Conservation (phyloP, 345 rosid genomes). For the Camelina sativa region DNA sequence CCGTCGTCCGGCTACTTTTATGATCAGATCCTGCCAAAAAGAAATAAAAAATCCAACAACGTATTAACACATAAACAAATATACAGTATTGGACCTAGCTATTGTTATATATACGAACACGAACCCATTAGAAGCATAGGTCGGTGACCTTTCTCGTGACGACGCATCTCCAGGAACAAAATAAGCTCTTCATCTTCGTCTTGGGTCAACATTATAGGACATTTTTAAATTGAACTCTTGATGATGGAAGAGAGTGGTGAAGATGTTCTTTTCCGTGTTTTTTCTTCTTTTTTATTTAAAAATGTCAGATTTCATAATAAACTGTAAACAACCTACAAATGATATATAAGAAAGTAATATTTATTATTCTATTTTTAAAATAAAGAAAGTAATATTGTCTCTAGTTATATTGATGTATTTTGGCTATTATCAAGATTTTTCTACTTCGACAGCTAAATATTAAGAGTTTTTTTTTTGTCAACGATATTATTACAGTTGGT, state of each 20-base stretch:
- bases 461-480: background rate
- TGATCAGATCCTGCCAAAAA: constrained; percentile 42
- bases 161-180: constrained; percentile 64
- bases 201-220: constrained; percentile 50
- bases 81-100: background rate
- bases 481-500: background rate
- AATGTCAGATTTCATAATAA: constrained; percentile 12
- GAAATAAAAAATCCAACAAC: background rate
- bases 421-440: background rate
- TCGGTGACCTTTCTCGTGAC: constrained; percentile 55
- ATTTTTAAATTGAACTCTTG: constrained; percentile 3
- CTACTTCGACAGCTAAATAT: background rate
- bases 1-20: constrained; percentile 18
- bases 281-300: background rate
- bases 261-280: constrained; percentile 31
- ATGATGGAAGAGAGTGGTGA: constrained; percentile 33
- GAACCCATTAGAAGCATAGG: constrained; percentile 34
- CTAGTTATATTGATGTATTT: background rate
- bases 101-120: background rate
- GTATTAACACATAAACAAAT: background rate
- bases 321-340: background rate
- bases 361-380: too few relatives aligned
- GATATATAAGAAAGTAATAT: background rate
- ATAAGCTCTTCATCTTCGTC: constrained; percentile 79
- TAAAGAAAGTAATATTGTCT: background rate